phyloP scores from a whole-genome alignment of 768 basidiomycete genomes.

The Punctularia strigosozonata region DNA sequence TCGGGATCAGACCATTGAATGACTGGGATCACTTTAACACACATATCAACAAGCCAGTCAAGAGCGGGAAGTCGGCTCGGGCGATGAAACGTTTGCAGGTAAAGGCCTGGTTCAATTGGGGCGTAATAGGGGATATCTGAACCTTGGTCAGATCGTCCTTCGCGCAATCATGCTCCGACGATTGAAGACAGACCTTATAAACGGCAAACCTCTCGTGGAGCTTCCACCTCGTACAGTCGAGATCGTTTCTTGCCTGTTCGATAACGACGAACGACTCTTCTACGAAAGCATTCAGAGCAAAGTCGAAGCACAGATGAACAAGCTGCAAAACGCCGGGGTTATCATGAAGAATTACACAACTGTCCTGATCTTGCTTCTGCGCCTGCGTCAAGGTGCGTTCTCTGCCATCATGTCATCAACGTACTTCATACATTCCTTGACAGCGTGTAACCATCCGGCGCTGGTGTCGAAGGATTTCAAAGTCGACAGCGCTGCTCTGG shows the following conservation, averaged over 20 bases:
- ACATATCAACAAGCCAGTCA: constrained; percentile 63
- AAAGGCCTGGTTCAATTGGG: constrained; percentile 2
- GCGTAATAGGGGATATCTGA: not conserved
- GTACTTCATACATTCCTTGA: not conserved
- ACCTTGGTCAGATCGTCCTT: constrained; percentile 42
- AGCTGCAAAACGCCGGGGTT: constrained; percentile 35
- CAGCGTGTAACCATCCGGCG: constrained; percentile 74
- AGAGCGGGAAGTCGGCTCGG: constrained; percentile 37
- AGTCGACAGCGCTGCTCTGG: too few relatives aligned
- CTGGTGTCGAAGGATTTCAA: constrained; percentile 60
- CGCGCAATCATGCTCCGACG: constrained; percentile 76
- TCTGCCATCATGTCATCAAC: not conserved
- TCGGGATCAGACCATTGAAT: constrained; percentile 63
- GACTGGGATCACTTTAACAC: constrained; percentile 59
- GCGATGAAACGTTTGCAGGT: constrained; percentile 74
- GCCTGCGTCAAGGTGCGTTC: constrained; percentile 67
- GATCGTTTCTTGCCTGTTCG: constrained; percentile 59
- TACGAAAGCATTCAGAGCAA: constrained; percentile 55
- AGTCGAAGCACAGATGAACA: constrained; percentile 50
- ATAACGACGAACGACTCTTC: constrained; percentile 54
- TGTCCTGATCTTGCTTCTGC: constrained; percentile 48
- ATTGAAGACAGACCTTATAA: constrained; percentile 46
- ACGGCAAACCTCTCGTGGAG: constrained; percentile 67
- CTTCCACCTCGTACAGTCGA: constrained; percentile 61
- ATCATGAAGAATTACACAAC: constrained; percentile 43